Base-by-base conservation (phyloP, 2,329 filamentous ascomycete species). In the Alternaria sp. region DNA sequence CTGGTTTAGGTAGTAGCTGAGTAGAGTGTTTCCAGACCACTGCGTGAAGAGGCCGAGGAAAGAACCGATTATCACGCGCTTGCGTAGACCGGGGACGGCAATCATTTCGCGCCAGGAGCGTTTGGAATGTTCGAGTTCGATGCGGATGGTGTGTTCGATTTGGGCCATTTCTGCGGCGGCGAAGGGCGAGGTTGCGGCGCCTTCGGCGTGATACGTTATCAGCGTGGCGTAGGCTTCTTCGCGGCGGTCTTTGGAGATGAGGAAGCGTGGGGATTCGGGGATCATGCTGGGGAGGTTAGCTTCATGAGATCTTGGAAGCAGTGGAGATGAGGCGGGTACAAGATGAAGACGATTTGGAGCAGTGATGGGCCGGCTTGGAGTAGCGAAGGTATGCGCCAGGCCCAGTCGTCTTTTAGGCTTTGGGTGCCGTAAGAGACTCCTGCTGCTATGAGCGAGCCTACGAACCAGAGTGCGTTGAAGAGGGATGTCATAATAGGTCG, bases 391-490 rank as follows among this genome's bases (percentile, higher is more conserved):
- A 86, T 87, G 57, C 88, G 83, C 89, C 89, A 91, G 2, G 87
- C 87, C 89, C 89, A 91, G 69, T 90, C 81, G 65, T 77, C 84
- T n/a, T 81, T 71, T 62, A 90, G 84, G 45, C 82, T 80, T 36
- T 85, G 82, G 3, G 89, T 90, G 21, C 87, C 89, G 84, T 87
- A 90, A 23, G 87, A 88, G 51, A 90, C 84, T 74, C 86, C 86
- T 5, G 87, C 86, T 13, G 89, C 87, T 49, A 89, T 57, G 19
- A 83, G 75, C 23, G 80, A 77, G 21, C 87, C 88, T 57, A 88
- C 75, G 73, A 90, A 90, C 87, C 88, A 91, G 52, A 90, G 77
- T 62, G 87, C 89, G 77, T 90, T 90, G 79, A 90, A 90, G 53
- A 90, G 83, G 13, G 88, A 84, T 1, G 88, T 90, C 60, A 90